A percentile compares a stretch with the other conserved stretches of the same genome.
Conservation (phyloP, 164 flowering plant genomes). For the Saururus chinensis region DNA sequence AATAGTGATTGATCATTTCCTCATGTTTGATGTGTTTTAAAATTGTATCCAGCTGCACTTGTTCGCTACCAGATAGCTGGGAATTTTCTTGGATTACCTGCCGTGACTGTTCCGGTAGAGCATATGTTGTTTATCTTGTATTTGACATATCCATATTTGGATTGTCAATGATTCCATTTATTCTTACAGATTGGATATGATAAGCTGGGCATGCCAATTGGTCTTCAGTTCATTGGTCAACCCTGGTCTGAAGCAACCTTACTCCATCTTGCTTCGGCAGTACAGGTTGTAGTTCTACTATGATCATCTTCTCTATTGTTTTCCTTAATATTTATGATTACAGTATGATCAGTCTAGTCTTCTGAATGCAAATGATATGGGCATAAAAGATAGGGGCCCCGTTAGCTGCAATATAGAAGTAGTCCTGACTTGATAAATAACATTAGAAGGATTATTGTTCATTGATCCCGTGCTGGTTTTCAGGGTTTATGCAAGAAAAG, state of each 20-base stretch:
- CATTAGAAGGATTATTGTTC: neutral
- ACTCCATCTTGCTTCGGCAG: constrained; percentile 54
- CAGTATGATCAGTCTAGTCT: too few species aligned
- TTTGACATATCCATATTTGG: neutral
- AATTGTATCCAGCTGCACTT: constrained; percentile 61
- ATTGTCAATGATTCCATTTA: neutral
- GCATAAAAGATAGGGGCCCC: neutral
- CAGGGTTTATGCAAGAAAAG: constrained; percentile 46
- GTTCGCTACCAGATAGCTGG: constrained; percentile 78
- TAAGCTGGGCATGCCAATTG: constrained; percentile 77
- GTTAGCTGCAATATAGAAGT: neutral
- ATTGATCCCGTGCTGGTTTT: neutral
- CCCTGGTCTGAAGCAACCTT: constrained; percentile 80
- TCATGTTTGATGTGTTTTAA: neutral
- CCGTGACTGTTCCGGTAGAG: constrained; percentile 73
- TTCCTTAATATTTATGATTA: neutral
- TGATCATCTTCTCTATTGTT: too few species aligned
- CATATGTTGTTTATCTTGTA: constrained; percentile 2
- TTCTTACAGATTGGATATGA: constrained; percentile 75
- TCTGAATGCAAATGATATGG: neutral
- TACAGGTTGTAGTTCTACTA: constrained; percentile 41
- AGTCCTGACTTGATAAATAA: neutral
- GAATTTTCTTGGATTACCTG: constrained; percentile 89
- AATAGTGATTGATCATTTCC: neutral
- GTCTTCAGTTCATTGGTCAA: constrained; percentile 87